These are phyloP conservation scores for Teratosphaeria gauchensis DNA, from an alignment of 2,329 filamentous ascomycete species.

Conservation along the genomic window DNA sequence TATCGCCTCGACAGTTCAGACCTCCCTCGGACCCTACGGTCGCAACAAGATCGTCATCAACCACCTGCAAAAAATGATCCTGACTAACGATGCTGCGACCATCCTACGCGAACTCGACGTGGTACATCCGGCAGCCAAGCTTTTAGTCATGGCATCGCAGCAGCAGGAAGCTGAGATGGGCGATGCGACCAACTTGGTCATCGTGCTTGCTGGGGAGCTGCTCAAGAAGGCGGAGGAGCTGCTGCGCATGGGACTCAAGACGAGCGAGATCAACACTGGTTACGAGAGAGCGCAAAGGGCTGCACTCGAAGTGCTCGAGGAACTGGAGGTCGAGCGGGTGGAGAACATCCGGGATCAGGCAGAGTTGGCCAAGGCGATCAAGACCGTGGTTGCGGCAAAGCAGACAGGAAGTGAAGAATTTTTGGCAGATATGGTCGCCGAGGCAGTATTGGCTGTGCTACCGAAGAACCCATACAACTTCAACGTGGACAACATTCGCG, in stretches of 20 bases:
- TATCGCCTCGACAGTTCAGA: conserved; percentile 92
- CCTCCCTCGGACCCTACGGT: conserved; percentile 90
- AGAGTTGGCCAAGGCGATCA: conserved; percentile 88
- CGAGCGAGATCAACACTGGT: conserved; percentile 90
- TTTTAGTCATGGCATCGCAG: conserved; percentile 96
- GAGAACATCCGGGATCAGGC: conserved; percentile 68
- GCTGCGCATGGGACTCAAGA: conserved; percentile 92
- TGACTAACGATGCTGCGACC: conserved; percentile 94
- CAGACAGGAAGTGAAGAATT: conserved; percentile 89
- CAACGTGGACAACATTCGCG: conserved; percentile 97
- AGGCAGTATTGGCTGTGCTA: conserved; percentile 73
- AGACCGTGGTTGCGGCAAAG: conserved; percentile 92
- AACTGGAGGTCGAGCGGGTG: conserved; percentile 79
- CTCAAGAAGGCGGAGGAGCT: conserved; percentile 96
- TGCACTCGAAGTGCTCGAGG: conserved; percentile 73
- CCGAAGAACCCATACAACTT: conserved; percentile 94
- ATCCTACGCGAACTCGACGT: conserved; percentile 97
- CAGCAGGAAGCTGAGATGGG: conserved; percentile 99
- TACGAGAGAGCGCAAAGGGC: conserved; percentile 92
- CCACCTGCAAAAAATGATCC: conserved; percentile 98
- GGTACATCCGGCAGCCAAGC: conserved; percentile 93
- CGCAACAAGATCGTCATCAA: conserved; percentile 99
- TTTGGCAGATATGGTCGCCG: conserved; percentile 76
- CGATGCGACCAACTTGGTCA: conserved; percentile 95
- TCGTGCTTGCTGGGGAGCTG: conserved; percentile 88